Base-by-base conservation (phyloP, 2,329 filamentous ascomycete species). In the Ophiostoma pallidulum region DNA sequence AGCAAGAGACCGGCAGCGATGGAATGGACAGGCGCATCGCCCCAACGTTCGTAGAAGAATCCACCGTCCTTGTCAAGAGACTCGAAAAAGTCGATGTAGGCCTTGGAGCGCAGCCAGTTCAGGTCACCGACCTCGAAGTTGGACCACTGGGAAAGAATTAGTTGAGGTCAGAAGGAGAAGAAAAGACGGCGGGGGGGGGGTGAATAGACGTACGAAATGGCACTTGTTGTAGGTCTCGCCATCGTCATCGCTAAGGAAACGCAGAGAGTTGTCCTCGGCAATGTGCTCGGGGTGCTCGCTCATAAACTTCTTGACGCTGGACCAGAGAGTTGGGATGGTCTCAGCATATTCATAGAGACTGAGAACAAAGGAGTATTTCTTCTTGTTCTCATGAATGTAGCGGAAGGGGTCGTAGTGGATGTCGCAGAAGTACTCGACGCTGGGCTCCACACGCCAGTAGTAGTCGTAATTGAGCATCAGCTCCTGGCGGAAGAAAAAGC, bases 371-470 rank as follows among this genome's bases (percentile, higher is more conserved):
- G 86, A 91, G 77, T 98, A 98, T 71, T 96, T 97, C 73, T 97
- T 98, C 66, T 86, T 84, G 68, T 94, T 82, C 62, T 97, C 90
- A 58, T 84, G 82, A 89, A 98, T 96, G 72, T 80, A 89, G 55
- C 87, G 87, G 82, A 98, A 98, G 8, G 92, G 86, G 62, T 98
- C 92, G 66, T 94, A 94, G 66, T 88, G 77, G 60, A 98, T 77
- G 63, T 98, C 92, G 69, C 92, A 98, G 76, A 80, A 96, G 53
- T 98, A 83, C 72, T 97, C 86, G 63, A 98, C 82, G 67, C 86
- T 92, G 58, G 92, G 92, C 75, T 98, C 92, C 13, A 98, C 92
- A 57, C 94, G 87, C 92, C 92, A 98, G 77, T 98, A 98, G 79
- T 88, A 98, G 63, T 98, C 92, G 68, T 94, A 98, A 64, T 97